Conservation (phyloP, 805 yeast species). For the Phaffomyces thermotolerans region DNA sequence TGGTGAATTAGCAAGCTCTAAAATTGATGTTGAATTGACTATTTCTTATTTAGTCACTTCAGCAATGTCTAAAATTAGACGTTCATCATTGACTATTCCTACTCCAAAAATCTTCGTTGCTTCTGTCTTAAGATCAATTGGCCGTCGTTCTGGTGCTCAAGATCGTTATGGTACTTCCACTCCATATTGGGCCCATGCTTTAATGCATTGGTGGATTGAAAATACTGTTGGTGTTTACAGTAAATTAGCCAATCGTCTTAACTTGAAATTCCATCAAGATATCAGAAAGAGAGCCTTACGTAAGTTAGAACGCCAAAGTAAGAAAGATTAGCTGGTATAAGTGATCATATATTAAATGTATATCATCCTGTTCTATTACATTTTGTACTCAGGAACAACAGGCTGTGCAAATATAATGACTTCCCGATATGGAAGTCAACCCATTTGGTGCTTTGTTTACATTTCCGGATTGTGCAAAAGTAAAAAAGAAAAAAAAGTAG, state of each 20-base stretch:
- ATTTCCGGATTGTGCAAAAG: constrained; percentile 1
- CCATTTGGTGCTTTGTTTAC: constrained; percentile 10
- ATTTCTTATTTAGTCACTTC: constrained; percentile 88
- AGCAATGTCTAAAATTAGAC: constrained; percentile 89
- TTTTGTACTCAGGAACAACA: neutral
- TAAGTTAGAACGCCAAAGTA: constrained; percentile 48
- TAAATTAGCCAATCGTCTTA: constrained; percentile 57
- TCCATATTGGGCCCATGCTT: constrained; percentile 91
- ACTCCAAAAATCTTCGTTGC: constrained; percentile 72
- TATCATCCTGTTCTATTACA: neutral
- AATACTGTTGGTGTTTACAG: constrained; percentile 79
- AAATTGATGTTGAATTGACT: constrained; percentile 80
- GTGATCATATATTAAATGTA: neutral
- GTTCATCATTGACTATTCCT: constrained; percentile 70
- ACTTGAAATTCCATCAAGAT: constrained; percentile 67
- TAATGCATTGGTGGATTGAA: constrained; percentile 78
- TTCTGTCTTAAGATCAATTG: constrained; percentile 61
- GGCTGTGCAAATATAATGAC: neutral
- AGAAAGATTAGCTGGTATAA: constrained; percentile 10
- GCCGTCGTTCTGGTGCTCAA: constrained; percentile 88
- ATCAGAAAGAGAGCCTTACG: constrained; percentile 79
- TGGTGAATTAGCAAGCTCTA: constrained; percentile 63
- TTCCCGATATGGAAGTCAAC: constrained; percentile 10
- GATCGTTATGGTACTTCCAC: constrained; percentile 81
- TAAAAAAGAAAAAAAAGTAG: neutral